phyloP scores from a whole-genome alignment of 2,329 filamentous ascomycete genomes.

The Drechslera avenae region DNA sequence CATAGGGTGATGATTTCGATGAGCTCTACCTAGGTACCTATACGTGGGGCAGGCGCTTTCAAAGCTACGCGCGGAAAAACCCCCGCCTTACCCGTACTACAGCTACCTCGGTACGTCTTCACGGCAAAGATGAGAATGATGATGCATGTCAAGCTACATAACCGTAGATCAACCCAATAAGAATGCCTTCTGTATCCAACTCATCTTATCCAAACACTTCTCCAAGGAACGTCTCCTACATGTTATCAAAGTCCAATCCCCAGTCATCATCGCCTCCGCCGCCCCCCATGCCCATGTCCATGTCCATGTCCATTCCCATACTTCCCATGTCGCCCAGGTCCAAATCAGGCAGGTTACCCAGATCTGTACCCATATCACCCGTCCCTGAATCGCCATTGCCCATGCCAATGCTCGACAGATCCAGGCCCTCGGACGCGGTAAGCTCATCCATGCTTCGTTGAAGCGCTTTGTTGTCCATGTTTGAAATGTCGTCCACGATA shows the following conservation, averaged over 20 bases:
- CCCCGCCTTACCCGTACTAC: no score
- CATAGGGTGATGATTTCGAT: no score
- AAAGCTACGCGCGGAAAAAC: not conserved
- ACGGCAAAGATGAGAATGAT: no score
- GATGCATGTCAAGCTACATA: no score
- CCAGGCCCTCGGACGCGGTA: conserved; percentile 31
- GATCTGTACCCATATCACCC: conserved; percentile 27
- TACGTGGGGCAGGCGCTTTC: no score
- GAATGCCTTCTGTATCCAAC: no score
- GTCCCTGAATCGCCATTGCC: conserved; percentile 28
- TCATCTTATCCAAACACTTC: no score
- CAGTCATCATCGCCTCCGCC: conserved; percentile 46
- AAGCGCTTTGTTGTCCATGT: conserved; percentile 41
- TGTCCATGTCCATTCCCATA: conserved; percentile 39
- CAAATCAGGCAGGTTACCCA: conserved; percentile 36
- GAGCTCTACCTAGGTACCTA: no score
- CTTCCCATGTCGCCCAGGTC: conserved; percentile 38
- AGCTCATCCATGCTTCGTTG: conserved; percentile 42
- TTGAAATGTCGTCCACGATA: conserved; percentile 37
- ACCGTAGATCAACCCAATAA: no score
- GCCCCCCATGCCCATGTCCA: conserved; percentile 35
- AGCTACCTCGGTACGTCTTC: no score
- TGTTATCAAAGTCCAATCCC: conserved; percentile 51
- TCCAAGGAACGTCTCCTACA: conserved; percentile 25
- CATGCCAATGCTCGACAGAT: conserved; percentile 40